Evolutionary conservation across 139 green algal species (phyloP).

Genomic region (Coccomyxa sp.): DNA sequence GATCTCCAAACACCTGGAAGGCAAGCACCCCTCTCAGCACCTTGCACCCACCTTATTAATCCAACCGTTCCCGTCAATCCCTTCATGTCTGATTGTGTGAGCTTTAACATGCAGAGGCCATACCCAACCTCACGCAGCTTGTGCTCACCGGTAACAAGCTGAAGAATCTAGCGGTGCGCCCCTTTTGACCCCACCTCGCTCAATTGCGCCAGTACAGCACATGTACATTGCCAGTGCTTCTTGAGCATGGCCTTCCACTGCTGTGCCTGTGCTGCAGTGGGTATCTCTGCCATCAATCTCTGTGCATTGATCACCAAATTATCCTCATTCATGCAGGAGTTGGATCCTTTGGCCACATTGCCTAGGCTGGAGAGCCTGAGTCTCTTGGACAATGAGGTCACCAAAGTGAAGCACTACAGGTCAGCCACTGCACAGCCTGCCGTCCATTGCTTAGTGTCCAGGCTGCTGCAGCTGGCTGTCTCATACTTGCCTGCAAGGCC

Average conservation of each 20-base stretch:
- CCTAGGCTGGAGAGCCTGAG: constrained; percentile 69
- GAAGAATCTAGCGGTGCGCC: constrained; percentile 69
- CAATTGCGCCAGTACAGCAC: neutral
- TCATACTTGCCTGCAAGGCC: neutral
- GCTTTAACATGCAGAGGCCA: constrained; percentile 60
- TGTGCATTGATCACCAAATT: neutral
- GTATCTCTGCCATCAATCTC: neutral
- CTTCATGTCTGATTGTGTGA: too few species aligned
- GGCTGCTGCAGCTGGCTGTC: neutral
- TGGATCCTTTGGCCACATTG: constrained; percentile 79
- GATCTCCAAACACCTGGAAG: constrained; percentile 66
- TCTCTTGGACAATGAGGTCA: constrained; percentile 88
- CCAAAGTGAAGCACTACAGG: constrained; percentile 80
- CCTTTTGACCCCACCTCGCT: neutral
- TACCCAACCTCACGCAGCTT: constrained; percentile 80
- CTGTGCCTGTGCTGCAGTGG: neutral
- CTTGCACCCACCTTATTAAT: too few species aligned
- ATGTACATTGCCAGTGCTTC: too few species aligned
- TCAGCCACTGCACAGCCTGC: constrained; percentile 11
- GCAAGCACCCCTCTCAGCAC: too few species aligned
- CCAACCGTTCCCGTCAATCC: too few species aligned
- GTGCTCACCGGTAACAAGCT: constrained; percentile 94
- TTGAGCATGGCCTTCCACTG: too few species aligned
- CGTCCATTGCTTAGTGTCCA: neutral
- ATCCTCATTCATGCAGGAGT: constrained; percentile 54